Evolutionary conservation across 768 basidiomycete species (phyloP).

Genomic region (Leccinellum rugosiceps): DNA sequence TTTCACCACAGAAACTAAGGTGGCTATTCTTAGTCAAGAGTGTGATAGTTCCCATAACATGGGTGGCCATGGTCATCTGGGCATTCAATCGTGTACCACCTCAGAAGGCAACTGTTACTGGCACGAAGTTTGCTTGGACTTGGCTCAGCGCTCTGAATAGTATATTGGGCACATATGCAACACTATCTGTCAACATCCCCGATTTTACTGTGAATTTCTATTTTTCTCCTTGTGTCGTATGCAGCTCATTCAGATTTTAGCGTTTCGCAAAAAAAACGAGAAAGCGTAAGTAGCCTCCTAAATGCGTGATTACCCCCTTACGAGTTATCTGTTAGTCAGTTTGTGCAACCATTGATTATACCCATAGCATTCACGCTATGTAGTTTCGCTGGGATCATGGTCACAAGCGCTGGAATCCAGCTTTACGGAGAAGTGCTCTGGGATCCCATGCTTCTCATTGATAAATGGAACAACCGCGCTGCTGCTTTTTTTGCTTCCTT

Average conservation of each 20-base stretch:
- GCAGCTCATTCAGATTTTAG: conserved; percentile 27
- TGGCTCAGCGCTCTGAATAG: conserved; percentile 80
- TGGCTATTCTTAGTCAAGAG: conserved; percentile 75
- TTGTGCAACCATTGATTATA: conserved; percentile 71
- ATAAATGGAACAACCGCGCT: conserved; percentile 81
- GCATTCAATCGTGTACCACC: conserved; percentile 64
- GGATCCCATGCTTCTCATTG: conserved; percentile 75
- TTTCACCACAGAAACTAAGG: conserved; percentile 76
- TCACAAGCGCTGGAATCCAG: conserved; percentile 69
- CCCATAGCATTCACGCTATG: conserved; percentile 76
- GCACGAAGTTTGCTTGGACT: conserved; percentile 62
- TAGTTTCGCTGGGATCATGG: conserved; percentile 76
- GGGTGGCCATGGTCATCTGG: conserved; percentile 76
- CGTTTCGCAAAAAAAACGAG: conserved; percentile 75
- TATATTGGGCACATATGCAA: conserved; percentile 70
- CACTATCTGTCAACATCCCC: conserved; percentile 75
- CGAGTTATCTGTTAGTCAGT: conserved; percentile 45
- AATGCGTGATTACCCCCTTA: neutral
- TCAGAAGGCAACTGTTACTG: conserved; percentile 49
- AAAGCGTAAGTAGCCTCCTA: conserved; percentile 43
- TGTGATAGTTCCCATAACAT: conserved; percentile 59
- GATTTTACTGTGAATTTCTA: conserved; percentile 61
- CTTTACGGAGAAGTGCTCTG: conserved; percentile 70
- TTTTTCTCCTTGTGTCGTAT: neutral
- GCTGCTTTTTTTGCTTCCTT: conserved; percentile 81